Percentiles rank a stretch among this genome's conserved stretches.
These are phyloP conservation scores for Reticulascus tulasneorum DNA, from an alignment of 2,329 filamentous ascomycete species.

Conservation along the genomic window DNA sequence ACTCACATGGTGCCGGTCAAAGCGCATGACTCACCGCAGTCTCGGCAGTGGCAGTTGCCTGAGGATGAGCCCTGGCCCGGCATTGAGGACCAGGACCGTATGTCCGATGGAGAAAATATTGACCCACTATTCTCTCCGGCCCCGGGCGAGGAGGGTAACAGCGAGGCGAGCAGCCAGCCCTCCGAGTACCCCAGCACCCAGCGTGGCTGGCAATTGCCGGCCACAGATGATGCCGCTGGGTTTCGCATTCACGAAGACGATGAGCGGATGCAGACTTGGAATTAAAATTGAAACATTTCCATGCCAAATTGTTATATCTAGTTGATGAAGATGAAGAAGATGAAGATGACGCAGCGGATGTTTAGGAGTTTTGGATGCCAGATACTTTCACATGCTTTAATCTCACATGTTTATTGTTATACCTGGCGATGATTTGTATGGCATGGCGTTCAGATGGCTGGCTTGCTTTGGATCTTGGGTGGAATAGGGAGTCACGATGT, in stretches of 20 bases:
- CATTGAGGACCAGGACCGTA: conserved; percentile 45
- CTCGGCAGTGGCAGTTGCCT: conserved; percentile 32
- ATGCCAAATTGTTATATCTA: not conserved
- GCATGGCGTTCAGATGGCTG: conserved; percentile 9
- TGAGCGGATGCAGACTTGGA: conserved; percentile 12
- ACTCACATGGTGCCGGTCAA: conserved; percentile 14
- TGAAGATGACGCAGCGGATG: conserved; percentile 12
- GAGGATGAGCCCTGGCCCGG: conserved; percentile 57
- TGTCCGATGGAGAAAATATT: conserved; percentile 48
- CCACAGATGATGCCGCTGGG: conserved; percentile 17
- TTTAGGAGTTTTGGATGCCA: conserved; percentile 7
- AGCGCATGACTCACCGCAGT: conserved; percentile 19
- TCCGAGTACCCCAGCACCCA: conserved; percentile 54
- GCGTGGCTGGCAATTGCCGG: conserved; percentile 31
- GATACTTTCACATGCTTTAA: conserved; percentile 5
- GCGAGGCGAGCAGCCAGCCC: conserved; percentile 44
- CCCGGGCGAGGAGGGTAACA: conserved; percentile 25
- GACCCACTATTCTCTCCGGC: conserved; percentile 31
- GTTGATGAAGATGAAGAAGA: conserved; percentile 3
- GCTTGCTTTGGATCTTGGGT: too few relatives aligned
- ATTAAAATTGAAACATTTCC: not conserved
- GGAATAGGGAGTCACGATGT: too few relatives aligned
- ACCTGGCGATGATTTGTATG: not conserved
- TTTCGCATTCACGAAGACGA: conserved; percentile 39
- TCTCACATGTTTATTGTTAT: not conserved